phyloP scores from a whole-genome alignment of 2,329 filamentous ascomycete genomes.

The Sarocladium oryzae region DNA sequence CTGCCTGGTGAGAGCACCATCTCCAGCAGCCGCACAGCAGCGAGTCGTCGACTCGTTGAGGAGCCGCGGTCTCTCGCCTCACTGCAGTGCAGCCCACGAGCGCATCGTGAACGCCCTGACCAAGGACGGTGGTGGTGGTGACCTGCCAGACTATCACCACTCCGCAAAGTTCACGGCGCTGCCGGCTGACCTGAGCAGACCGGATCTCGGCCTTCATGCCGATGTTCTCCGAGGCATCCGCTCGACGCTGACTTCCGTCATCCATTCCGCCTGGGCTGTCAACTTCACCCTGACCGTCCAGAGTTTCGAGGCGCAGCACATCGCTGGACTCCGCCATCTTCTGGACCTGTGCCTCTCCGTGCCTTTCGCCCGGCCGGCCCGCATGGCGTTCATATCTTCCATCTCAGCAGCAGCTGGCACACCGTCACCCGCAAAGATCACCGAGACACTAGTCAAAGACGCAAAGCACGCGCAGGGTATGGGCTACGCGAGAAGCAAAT shows the following conservation, averaged over 20 bases:
- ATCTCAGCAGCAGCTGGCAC: slow-evolving; percentile 34
- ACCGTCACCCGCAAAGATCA: slow-evolving; percentile 26
- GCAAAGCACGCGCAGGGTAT: slow-evolving; percentile 35
- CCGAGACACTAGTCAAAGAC: slow-evolving; percentile 29
- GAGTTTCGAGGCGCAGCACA: slow-evolving; percentile 41
- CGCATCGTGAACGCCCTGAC: not conserved
- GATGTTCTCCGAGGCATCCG: slow-evolving; percentile 21
- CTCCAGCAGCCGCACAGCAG: slow-evolving; percentile 11
- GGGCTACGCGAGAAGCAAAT: slow-evolving; percentile 37
- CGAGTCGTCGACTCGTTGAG: slow-evolving; percentile 16
- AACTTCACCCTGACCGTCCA: slow-evolving; percentile 49
- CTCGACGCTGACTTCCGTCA: slow-evolving; percentile 31
- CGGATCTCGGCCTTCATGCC: slow-evolving; percentile 31
- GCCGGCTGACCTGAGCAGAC: slow-evolving; percentile 24
- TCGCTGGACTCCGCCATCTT: slow-evolving; percentile 38
- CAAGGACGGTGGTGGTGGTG: no score
- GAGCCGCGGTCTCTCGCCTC: slow-evolving; percentile 28
- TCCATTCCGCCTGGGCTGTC: slow-evolving; percentile 49
- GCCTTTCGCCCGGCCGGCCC: slow-evolving; percentile 24
- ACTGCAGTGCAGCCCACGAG: slow-evolving; percentile 17
- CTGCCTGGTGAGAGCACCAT: slow-evolving; percentile 41
- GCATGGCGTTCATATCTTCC: slow-evolving; percentile 45
- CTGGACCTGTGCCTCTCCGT: slow-evolving; percentile 33
- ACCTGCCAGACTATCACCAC: not conserved
- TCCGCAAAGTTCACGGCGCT: slow-evolving; percentile 15